Conservation (phyloP, 73 alveolate species). For the Paraurostyla sp. region DNA sequence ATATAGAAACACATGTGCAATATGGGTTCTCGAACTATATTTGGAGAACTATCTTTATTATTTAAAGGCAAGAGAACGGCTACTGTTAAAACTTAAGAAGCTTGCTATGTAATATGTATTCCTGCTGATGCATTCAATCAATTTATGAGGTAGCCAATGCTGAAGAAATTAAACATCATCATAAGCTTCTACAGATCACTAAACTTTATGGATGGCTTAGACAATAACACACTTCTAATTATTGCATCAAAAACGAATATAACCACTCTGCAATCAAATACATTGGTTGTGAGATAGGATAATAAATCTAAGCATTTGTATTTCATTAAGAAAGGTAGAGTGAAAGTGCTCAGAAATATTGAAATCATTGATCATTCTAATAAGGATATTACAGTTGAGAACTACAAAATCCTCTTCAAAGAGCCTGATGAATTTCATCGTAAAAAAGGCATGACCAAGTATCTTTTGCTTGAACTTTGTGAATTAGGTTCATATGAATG, state of each 20-base stretch:
- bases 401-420: constrained; percentile 39
- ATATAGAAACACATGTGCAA: constrained; percentile 67
- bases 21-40: constrained; percentile 45
- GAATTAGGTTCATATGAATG: constrained; percentile 68
- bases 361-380: neutral
- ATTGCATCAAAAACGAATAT: constrained; percentile 62
- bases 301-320: constrained; percentile 60
- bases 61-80: constrained; percentile 67
- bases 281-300: constrained; percentile 50
- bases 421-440: constrained; percentile 43
- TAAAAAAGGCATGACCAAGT: neutral
- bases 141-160: constrained; percentile 43
- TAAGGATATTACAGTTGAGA: constrained; percentile 48
- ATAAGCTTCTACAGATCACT: constrained; percentile 49
- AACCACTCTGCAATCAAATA: constrained; percentile 21
- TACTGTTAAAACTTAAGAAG: constrained; percentile 59
- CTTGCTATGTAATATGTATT: constrained; percentile 42
- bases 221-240: constrained; percentile 44
- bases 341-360: constrained; percentile 22
- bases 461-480: constrained; percentile 18
- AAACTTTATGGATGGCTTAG: constrained; percentile 49
- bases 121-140: constrained; percentile 53
- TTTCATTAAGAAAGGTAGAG: constrained; percentile 69
- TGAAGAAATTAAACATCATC: constrained; percentile 43
- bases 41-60: constrained; percentile 63